Conservation (phyloP, 2,329 filamentous ascomycete genomes). For the Trematosphaeria pertusa region DNA sequence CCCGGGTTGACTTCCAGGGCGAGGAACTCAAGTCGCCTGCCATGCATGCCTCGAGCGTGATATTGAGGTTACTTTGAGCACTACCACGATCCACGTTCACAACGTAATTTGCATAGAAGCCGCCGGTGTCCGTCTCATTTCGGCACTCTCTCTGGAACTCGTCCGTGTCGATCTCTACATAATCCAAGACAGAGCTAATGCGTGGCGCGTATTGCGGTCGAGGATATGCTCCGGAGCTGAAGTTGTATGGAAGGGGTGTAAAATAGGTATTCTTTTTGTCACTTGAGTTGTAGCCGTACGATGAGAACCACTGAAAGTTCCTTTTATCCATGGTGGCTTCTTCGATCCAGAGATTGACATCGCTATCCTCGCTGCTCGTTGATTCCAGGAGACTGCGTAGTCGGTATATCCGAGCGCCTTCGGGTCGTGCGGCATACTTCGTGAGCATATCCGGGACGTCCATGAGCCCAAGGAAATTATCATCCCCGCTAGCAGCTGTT, state of each 20-base stretch:
- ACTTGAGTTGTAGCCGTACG: not conserved
- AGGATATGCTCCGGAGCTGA: conserved; percentile 6
- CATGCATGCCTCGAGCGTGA: conserved; percentile 16
- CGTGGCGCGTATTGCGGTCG: conserved; percentile 16
- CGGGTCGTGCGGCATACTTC: too few relatives aligned
- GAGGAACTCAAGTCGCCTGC: conserved; percentile 6
- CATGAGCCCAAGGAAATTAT: too few relatives aligned
- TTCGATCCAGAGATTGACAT: conserved; percentile 9
- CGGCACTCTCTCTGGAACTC: conserved; percentile 10
- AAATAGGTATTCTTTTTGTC: not conserved
- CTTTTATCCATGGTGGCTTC: not conserved
- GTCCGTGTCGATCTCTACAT: conserved; percentile 2
- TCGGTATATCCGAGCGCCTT: too few relatives aligned
- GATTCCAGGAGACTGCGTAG: conserved; percentile 6
- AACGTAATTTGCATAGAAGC: conserved; percentile 18
- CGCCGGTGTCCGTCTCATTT: conserved; percentile 16
- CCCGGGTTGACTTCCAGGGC: conserved; percentile 16
- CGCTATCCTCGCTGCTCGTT: not conserved
- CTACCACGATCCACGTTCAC: not conserved
- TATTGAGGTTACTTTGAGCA: not conserved
- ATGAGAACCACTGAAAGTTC: not conserved
- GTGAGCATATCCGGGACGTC: too few relatives aligned
- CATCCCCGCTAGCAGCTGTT: conserved; percentile 1
- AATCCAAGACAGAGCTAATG: conserved; percentile 9
- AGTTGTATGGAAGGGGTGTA: conserved; percentile 5